A percentile compares a stretch with the other conserved stretches of the same genome.
These are phyloP conservation scores for Odontarrhena argentea DNA, from an alignment of 345 rosid genomes.

Conservation along the genomic window DNA sequence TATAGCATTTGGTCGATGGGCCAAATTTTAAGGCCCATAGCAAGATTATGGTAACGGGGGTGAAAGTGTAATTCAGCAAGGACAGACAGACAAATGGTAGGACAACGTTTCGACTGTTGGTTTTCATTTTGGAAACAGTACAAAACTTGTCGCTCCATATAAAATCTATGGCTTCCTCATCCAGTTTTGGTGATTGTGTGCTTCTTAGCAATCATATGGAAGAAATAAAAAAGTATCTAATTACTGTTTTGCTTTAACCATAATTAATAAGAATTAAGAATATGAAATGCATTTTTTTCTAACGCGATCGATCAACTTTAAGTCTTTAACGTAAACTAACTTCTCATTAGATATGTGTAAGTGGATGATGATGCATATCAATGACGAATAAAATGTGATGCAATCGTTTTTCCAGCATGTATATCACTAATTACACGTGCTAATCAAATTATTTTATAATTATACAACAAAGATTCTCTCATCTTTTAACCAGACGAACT, in stretches of 20 bases:
- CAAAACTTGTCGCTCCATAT: conserved; percentile 11
- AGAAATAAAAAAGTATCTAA: background rate
- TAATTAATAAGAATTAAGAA: background rate
- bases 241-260: background rate
- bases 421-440: no score
- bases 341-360: no score
- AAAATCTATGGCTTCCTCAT: background rate
- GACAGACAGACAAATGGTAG: background rate
- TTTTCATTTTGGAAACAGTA: conserved; percentile 21
- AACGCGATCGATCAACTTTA: no score
- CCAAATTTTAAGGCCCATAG: background rate
- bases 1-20: background rate
- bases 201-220: no score
- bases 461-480: background rate
- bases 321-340: no score
- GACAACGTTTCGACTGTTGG: conserved; percentile 11
- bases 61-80: background rate
- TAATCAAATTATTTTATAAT: no score
- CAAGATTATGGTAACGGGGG: background rate
- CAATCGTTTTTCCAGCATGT: no score
- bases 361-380: no score
- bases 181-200: background rate
- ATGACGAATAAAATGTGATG: no score
- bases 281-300: no score
- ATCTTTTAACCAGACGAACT: conserved; percentile 6